phyloP scores from a whole-genome alignment of 371 early-diverging fungal species.

The Mycotypha africana region DNA sequence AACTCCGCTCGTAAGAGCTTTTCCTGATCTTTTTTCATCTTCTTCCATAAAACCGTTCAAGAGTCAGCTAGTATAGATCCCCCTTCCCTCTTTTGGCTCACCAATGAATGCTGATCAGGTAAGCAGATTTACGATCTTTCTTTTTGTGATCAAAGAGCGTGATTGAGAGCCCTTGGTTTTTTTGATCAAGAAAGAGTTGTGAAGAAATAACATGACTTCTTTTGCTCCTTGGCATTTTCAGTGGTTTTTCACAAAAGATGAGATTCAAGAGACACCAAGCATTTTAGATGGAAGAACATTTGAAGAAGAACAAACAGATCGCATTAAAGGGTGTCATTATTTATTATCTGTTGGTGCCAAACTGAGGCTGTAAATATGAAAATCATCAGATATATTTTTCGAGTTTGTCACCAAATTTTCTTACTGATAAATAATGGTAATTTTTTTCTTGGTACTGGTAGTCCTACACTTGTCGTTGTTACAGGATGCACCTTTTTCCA shows the following conservation, averaged over 20 bases:
- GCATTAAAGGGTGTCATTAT: conserved; percentile 63
- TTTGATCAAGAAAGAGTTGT: no score
- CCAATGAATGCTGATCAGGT: no score
- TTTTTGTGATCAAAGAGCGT: no score
- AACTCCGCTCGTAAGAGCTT: no score
- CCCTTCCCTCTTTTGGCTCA: no score
- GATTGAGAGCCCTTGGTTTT: no score
- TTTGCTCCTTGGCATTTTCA: no score
- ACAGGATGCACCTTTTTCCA: conserved; percentile 74
- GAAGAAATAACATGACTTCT: no score
- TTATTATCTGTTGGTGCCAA: conserved; percentile 59
- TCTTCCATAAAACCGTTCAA: no score
- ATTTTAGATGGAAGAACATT: conserved; percentile 41
- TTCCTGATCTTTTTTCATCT: no score
- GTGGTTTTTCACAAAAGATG: conserved; percentile 69
- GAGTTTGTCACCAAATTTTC: neutral
- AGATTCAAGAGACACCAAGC: conserved; percentile 60
- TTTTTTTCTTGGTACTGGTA: conserved; percentile 5
- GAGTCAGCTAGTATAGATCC: no score
- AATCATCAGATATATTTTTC: neutral
- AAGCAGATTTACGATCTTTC: no score
- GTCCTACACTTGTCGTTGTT: conserved; percentile 62
- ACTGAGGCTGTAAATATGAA: conserved; percentile 49
- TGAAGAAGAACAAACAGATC: conserved; percentile 49
- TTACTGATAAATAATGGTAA: neutral